These are phyloP conservation scores for Perilla frutescens DNA, from an alignment of 257 asterid genomes.

Conservation along the genomic window DNA sequence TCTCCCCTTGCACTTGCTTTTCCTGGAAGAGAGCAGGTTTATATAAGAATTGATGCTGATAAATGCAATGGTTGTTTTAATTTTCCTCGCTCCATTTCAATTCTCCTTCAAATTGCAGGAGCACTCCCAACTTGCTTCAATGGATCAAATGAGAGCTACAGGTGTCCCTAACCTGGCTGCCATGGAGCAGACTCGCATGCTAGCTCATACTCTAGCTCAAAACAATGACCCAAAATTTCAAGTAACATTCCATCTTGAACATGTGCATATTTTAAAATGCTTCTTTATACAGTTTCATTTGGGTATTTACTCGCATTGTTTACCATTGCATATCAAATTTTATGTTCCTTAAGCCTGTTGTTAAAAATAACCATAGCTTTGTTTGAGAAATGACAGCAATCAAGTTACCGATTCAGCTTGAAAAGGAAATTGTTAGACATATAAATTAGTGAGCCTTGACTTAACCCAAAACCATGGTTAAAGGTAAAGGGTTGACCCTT, in stretches of 20 bases:
- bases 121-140: slow-evolving; percentile 73
- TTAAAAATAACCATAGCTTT: slow-evolving; percentile 7
- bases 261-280: slow-evolving; percentile 32
- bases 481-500: too few species aligned
- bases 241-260: slow-evolving; percentile 48
- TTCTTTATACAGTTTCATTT: slow-evolving; percentile 25
- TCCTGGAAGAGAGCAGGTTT: slow-evolving; percentile 27
- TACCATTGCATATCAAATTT: slow-evolving; percentile 9
- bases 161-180: slow-evolving; percentile 68
- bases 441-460: too few species aligned
- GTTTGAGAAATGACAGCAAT: slow-evolving; percentile 5
- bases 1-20: slow-evolving; percentile 6
- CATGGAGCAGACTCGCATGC: slow-evolving; percentile 91
- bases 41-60: slow-evolving; percentile 27
- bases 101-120: slow-evolving; percentile 61
- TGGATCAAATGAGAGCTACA: slow-evolving; percentile 75
- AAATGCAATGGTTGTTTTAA: slow-evolving; percentile 12
- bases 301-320: slow-evolving; percentile 19
- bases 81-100: slow-evolving; percentile 21
- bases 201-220: slow-evolving; percentile 94
- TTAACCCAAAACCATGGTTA: too few species aligned
- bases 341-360: slow-evolving; percentile 7
- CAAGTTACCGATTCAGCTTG: not conserved
- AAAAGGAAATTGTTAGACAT: too few species aligned
- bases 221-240: slow-evolving; percentile 96